A percentile compares a stretch with the other conserved stretches of the same genome.
phyloP scores from a whole-genome alignment of 805 yeast genomes.

The Candida manassasensis region DNA sequence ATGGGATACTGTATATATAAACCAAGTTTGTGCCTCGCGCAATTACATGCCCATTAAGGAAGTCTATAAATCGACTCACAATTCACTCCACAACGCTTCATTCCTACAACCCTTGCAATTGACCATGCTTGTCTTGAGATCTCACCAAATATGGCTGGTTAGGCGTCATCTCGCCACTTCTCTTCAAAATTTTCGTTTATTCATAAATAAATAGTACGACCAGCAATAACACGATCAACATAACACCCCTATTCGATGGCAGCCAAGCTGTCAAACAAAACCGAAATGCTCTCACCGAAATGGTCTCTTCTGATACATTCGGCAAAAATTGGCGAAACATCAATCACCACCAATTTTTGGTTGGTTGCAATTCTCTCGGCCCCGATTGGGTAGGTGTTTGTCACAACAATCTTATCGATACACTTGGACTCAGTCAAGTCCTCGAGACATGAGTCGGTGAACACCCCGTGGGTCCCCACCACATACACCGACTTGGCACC shows the following conservation, averaged over 20 bases:
- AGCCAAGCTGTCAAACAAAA: constrained; percentile 82
- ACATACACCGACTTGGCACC: constrained; percentile 91
- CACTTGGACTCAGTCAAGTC: constrained; percentile 70
- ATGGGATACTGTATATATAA: too few relatives aligned
- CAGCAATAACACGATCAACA: too few relatives aligned
- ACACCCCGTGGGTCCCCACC: constrained; percentile 94
- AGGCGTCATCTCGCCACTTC: not conserved
- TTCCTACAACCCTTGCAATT: too few relatives aligned
- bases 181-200: too few relatives aligned
- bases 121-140: too few relatives aligned
- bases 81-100: too few relatives aligned
- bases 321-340: constrained; percentile 91
- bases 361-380: constrained; percentile 48
- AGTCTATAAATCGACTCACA: too few relatives aligned
- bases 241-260: constrained; percentile 36
- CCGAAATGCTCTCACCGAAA: constrained; percentile 95
- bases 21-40: too few relatives aligned
- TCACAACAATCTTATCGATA: constrained; percentile 88
- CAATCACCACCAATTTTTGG: constrained; percentile 78
- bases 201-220: not conserved
- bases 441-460: constrained; percentile 82
- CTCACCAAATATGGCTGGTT: too few relatives aligned
- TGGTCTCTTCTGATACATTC: constrained; percentile 99
- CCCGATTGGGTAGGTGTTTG: constrained; percentile 91
- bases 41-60: too few relatives aligned